Conservation (phyloP, 192 early-diverging fungal species). For the Coemansia sp. region DNA sequence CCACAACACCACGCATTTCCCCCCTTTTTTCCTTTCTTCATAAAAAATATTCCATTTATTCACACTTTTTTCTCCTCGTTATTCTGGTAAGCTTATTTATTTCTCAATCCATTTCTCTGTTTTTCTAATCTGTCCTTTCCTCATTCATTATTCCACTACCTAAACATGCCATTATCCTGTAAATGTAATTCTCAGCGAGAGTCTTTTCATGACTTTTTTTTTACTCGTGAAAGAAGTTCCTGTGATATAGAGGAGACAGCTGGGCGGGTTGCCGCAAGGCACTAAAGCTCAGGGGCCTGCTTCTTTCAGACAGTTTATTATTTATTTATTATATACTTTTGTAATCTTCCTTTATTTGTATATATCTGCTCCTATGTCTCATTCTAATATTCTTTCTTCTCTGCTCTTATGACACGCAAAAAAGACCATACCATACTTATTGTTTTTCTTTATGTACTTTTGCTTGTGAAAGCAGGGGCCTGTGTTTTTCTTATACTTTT, state of each 20-base stretch:
- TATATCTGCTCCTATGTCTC: too few relatives aligned
- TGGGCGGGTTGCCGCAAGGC: background rate
- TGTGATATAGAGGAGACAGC: background rate
- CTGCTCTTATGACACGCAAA: background rate
- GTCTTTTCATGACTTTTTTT: background rate
- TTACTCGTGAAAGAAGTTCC: background rate
- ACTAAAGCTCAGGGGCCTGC: background rate
- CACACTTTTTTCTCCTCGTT: constrained; percentile 5
- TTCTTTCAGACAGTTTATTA: background rate
- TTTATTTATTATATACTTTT: constrained; percentile 1
- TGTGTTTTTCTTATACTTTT: background rate
- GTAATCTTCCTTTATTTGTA: background rate
- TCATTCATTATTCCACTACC: background rate
- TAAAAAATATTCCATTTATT: constrained; percentile 7
- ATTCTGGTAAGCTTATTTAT: constrained; percentile 38
- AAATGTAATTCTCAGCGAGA: constrained; percentile 2
- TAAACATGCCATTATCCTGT: background rate
- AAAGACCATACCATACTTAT: background rate
- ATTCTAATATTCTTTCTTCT: background rate
- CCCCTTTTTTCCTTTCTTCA: constrained; percentile 12
- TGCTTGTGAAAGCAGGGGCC: background rate
- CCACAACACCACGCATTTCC: background rate
- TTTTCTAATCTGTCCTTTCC: constrained; percentile 7
- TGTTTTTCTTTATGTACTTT: background rate
- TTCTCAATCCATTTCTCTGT: constrained; percentile 1